Evolutionary conservation across 306 rosid genomes (phyloP).

Genomic region (Oxytropis ochrocephala): DNA sequence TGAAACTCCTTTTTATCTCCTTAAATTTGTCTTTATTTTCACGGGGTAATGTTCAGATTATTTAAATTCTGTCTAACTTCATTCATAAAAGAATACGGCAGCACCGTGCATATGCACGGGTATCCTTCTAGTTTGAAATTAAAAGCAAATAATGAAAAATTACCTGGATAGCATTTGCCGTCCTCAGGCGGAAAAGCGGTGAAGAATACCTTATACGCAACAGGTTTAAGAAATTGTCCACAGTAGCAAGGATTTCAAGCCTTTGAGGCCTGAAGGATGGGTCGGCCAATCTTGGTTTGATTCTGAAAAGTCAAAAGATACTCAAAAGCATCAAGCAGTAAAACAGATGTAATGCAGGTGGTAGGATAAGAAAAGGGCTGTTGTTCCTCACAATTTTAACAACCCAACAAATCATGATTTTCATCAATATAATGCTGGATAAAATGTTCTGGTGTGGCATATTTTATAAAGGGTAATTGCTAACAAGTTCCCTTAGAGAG

Average conservation of each 20-base stretch:
- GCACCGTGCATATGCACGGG: too few relatives aligned
- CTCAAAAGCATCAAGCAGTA: slow-evolving; percentile 9
- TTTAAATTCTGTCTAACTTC: too few relatives aligned
- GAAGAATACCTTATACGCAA: slow-evolving; percentile 86
- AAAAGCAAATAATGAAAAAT: background rate
- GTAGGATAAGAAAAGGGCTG: slow-evolving; percentile 10
- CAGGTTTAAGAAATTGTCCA: slow-evolving; percentile 60
- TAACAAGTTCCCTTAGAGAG: background rate
- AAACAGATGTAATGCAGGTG: background rate
- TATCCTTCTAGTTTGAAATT: too few relatives aligned
- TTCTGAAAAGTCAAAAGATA: slow-evolving; percentile 40
- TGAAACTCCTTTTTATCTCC: too few relatives aligned
- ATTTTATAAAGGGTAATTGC: background rate
- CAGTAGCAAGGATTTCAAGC: slow-evolving; percentile 48
- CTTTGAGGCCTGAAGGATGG: slow-evolving; percentile 80
- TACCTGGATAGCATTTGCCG: slow-evolving; percentile 79
- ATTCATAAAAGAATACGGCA: too few relatives aligned
- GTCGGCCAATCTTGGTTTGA: slow-evolving; percentile 79
- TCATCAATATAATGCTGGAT: background rate
- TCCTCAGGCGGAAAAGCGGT: slow-evolving; percentile 83
- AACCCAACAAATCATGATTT: background rate
- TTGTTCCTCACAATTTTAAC: background rate
- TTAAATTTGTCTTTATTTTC: too few relatives aligned
- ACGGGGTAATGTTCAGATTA: too few relatives aligned
- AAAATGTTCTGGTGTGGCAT: background rate